Evolutionary conservation across 2,329 filamentous ascomycete genomes (phyloP).

Genomic region (Penicillium concentricum): DNA sequence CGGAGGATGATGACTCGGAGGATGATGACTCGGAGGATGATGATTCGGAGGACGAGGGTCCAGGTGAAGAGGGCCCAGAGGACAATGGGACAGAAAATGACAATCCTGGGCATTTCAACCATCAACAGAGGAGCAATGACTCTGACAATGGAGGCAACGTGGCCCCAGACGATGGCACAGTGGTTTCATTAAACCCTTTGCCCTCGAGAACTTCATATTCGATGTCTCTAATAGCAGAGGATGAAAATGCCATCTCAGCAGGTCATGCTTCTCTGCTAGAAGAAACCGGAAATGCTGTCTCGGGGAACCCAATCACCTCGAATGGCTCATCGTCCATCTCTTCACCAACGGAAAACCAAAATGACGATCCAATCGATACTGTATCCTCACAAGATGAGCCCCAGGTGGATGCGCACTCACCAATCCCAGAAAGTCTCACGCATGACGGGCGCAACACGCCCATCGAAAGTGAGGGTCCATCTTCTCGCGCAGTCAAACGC

Average conservation of each 20-base stretch:
- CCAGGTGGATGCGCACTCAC: too few species aligned
- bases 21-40: too few species aligned
- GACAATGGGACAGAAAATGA: neutral
- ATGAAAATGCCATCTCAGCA: neutral
- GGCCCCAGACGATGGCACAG: neutral
- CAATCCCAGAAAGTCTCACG: neutral
- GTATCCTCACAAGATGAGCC: neutral
- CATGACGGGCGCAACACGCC: neutral
- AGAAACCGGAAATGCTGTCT: neutral
- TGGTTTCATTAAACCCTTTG: neutral
- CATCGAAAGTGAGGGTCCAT: neutral
- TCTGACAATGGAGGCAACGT: neutral
- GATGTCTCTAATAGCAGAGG: neutral
- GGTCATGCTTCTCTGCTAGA: neutral
- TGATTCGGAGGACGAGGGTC: neutral
- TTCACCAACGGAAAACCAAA: neutral
- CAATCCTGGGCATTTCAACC: neutral
- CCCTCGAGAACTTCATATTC: neutral
- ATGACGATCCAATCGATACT: neutral
- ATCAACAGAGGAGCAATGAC: neutral
- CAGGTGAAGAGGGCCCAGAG: neutral
- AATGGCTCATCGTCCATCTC: neutral
- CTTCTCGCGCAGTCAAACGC: neutral
- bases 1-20: too few species aligned
- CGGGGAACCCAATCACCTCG: neutral